phyloP scores from a whole-genome alignment of 2,329 filamentous ascomycete genomes.

The Tolypocladium cylindrosporum region DNA sequence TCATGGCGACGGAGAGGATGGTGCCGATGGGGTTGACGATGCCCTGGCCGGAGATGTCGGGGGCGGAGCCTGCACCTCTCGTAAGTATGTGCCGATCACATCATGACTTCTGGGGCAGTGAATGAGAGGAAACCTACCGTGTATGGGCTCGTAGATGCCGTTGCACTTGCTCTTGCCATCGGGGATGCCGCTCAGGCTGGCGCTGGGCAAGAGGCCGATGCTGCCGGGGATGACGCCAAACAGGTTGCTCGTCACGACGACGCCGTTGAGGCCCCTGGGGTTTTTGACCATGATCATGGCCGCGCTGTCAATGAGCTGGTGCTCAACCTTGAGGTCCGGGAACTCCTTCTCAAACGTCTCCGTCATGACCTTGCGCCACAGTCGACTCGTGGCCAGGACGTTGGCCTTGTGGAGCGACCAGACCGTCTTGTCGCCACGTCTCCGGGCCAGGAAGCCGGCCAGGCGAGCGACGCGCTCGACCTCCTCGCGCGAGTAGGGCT shows the following conservation, averaged over 20 bases:
- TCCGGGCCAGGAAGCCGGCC: constrained; percentile 70
- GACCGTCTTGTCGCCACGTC: constrained; percentile 58
- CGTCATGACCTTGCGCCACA: constrained; percentile 85
- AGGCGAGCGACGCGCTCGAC: constrained; percentile 81
- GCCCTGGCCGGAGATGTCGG: constrained; percentile 85
- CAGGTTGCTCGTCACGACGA: constrained; percentile 86
- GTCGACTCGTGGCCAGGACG: constrained; percentile 77
- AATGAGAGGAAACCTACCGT: constrained; percentile 48
- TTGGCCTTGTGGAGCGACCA: constrained; percentile 95
- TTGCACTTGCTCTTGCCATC: constrained; percentile 79
- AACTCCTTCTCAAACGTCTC: constrained; percentile 85
- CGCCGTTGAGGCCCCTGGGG: constrained; percentile 75
- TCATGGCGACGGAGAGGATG: constrained; percentile 88
- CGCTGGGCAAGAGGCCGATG: constrained; percentile 79
- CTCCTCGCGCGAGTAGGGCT: constrained; percentile 76
- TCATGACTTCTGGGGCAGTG: not conserved
- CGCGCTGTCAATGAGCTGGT: constrained; percentile 92
- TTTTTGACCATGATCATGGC: constrained; percentile 98
- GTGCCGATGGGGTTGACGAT: constrained; percentile 81
- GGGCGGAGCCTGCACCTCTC: constrained; percentile 58
- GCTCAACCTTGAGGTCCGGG: constrained; percentile 71
- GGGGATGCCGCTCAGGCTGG: constrained; percentile 76
- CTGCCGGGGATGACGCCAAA: constrained; percentile 92
- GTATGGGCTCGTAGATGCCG: constrained; percentile 96
- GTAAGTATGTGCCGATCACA: constrained; percentile 1